Evolutionary conservation across 2,329 filamentous ascomycete species (phyloP), one percentile per base, ranked within the genome.

Genomic region (Zasmidium angulare): DNA sequence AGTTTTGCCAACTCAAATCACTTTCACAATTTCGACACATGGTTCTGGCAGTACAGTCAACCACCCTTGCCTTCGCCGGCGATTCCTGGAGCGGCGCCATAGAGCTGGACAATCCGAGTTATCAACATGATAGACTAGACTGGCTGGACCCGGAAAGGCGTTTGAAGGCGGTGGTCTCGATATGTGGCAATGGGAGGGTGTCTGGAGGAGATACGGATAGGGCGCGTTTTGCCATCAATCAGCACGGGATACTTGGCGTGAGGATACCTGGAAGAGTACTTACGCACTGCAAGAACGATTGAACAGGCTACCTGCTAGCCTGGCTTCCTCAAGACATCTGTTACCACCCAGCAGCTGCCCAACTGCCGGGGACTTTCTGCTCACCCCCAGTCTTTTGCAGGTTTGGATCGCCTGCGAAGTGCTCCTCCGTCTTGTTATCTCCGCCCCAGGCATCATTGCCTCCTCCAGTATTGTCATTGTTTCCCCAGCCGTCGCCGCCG

Each of bases 1-100:
- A 69, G 68, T 56, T 69, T 69, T 58, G 68, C 68, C 31, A 68
- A 68, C 47, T 66, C 64, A 36, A 64, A 69, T 36, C 54, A 68
- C 53, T 69, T 65, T 65, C 61, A 64, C 46, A 61, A 56, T 46
- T 60, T 69, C 11, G 58, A 66, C 24, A 65, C 60, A 12, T 68
- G 66, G 50, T 56, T 69, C 50, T 65, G 64, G 59, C 65, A 68
- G 23, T 64, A 68, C 53, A 51, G 46, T 10, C 56, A 61, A 9
- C 62, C 65, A 11, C 60, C 61, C 29, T 26, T 66, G 22, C 67
- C 67, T n/a, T 51, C 31, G 14, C 36, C 36, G n/a, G 7, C 36
- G n/a, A 57, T 52, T 19, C 55, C 55, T 46, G 55, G 55, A 26
- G 31, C 12, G n/a, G 36, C 48, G 36, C 55, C 48, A 14, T 57